phyloP scores from a whole-genome alignment of 345 rosid species.

The Cardiospermum halicacabum region DNA sequence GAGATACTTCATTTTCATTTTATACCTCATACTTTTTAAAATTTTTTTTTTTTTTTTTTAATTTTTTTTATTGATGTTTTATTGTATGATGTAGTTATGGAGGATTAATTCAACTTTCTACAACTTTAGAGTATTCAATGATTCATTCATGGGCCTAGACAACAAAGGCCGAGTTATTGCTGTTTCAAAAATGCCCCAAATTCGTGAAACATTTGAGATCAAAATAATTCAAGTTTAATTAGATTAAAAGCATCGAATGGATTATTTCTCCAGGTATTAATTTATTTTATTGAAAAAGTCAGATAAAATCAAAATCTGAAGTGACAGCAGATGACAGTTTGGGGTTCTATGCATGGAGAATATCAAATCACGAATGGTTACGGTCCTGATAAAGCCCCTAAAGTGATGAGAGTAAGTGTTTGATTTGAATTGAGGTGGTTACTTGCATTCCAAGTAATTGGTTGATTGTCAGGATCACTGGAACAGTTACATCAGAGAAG shows the following conservation, averaged over 20 bases:
- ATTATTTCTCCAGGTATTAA: constrained; percentile 25
- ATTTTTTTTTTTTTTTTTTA: too few relatives aligned
- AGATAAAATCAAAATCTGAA: constrained; percentile 19
- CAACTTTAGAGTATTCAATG: constrained; percentile 22
- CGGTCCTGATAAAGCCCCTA: constrained; percentile 28
- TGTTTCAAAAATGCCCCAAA: constrained; percentile 1
- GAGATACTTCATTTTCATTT: background rate
- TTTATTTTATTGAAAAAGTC: background rate
- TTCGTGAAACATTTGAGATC: constrained; percentile 22
- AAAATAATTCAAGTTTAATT: constrained; percentile 17
- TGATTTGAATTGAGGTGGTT: background rate
- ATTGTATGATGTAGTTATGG: constrained; percentile 25
- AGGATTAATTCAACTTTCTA: constrained; percentile 22
- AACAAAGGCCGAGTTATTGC: constrained; percentile 14
- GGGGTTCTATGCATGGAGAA: constrained; percentile 20
- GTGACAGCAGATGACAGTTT: constrained; percentile 29
- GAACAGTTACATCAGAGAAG: constrained; percentile 28
- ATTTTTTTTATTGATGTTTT: background rate
- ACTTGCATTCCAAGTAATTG: background rate
- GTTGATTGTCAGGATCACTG: constrained; percentile 25
- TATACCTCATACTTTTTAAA: too few relatives aligned
- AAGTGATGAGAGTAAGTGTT: constrained; percentile 22
- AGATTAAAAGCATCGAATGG: constrained; percentile 29
- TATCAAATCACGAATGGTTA: constrained; percentile 37
- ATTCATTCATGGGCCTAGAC: constrained; percentile 20